Conservation (phyloP, 1,139 yeast species). For the Torulaspora globosa region DNA sequence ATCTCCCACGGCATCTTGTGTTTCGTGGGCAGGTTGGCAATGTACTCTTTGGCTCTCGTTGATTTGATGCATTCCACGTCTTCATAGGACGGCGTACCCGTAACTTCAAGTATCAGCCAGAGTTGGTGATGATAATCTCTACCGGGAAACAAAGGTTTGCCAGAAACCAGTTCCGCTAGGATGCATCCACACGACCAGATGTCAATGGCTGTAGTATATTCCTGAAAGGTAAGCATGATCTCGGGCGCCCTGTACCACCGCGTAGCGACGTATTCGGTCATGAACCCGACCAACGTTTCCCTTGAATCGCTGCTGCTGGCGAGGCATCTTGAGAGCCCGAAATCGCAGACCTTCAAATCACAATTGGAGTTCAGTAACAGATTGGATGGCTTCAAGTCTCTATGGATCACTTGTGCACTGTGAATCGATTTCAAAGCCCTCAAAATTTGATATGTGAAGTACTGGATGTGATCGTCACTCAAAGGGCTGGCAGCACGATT, state of each 20-base stretch:
- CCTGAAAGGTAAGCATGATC: slow-evolving; percentile 65
- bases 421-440: slow-evolving; percentile 63
- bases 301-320: slow-evolving; percentile 55
- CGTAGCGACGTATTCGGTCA: slow-evolving; percentile 76
- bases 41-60: slow-evolving; percentile 58
- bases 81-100: slow-evolving; percentile 61
- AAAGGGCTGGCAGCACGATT: slow-evolving; percentile 35
- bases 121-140: slow-evolving; percentile 67
- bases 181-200: slow-evolving; percentile 81
- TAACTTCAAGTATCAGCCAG: slow-evolving; percentile 53
- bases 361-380: slow-evolving; percentile 81
- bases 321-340: slow-evolving; percentile 80
- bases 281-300: slow-evolving; percentile 43
- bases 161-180: slow-evolving; percentile 59
- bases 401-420: slow-evolving; percentile 69
- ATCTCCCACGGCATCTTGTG: slow-evolving; percentile 45
- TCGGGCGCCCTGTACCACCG: slow-evolving; percentile 82
- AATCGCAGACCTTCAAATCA: slow-evolving; percentile 88
- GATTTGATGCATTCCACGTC: slow-evolving; percentile 57
- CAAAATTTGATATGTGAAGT: slow-evolving; percentile 60
- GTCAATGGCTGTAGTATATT: slow-evolving; percentile 68
- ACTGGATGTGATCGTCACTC: slow-evolving; percentile 64
- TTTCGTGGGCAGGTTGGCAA: slow-evolving; percentile 54
- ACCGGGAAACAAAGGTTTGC: slow-evolving; percentile 76
- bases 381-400: slow-evolving; percentile 89